phyloP scores from a whole-genome alignment of 2,329 filamentous ascomycete genomes.

The Apiospora kogelbergensis region DNA sequence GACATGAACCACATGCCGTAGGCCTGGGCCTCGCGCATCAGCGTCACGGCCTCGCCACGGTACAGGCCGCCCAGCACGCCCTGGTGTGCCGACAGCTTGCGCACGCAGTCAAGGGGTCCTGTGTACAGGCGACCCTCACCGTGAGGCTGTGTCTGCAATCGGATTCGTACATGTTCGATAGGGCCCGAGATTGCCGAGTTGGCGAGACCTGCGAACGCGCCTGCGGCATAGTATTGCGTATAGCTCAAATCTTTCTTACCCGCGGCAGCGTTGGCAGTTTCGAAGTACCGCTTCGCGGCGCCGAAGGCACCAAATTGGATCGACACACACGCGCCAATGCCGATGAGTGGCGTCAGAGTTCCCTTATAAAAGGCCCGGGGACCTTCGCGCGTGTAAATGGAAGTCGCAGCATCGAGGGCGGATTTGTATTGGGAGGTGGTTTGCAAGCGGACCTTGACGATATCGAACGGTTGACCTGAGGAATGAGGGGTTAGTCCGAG shows the following conservation, averaged over 20 bases:
- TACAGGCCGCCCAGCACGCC: slow-evolving; percentile 76
- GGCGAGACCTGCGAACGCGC: slow-evolving; percentile 88
- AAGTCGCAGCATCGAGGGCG: slow-evolving; percentile 75
- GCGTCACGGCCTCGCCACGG: slow-evolving; percentile 82
- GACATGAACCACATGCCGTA: slow-evolving; percentile 95
- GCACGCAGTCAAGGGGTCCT: slow-evolving; percentile 87
- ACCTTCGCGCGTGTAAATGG: slow-evolving; percentile 87
- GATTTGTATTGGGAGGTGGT: slow-evolving; percentile 80
- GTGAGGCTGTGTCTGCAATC: slow-evolving; percentile 94
- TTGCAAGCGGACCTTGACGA: slow-evolving; percentile 95
- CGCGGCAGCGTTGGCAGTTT: slow-evolving; percentile 68
- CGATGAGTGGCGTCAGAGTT: slow-evolving; percentile 89
- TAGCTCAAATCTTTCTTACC: slow-evolving; percentile 66
- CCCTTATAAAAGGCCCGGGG: slow-evolving; percentile 93
- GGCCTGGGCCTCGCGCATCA: slow-evolving; percentile 86
- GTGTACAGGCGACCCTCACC: slow-evolving; percentile 74
- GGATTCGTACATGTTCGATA: slow-evolving; percentile 96
- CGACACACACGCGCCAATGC: slow-evolving; percentile 96
- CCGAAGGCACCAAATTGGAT: slow-evolving; percentile 98
- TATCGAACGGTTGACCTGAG: slow-evolving; percentile 75
- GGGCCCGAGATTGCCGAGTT: slow-evolving; percentile 87
- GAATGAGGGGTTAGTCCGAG: slow-evolving; percentile 8
- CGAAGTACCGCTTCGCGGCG: slow-evolving; percentile 82
- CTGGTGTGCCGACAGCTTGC: slow-evolving; percentile 70
- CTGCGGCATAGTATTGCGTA: slow-evolving; percentile 83